These are phyloP conservation scores for Fusarium chuoi DNA, from an alignment of 2,329 filamentous ascomycete species.

Conservation along the genomic window DNA sequence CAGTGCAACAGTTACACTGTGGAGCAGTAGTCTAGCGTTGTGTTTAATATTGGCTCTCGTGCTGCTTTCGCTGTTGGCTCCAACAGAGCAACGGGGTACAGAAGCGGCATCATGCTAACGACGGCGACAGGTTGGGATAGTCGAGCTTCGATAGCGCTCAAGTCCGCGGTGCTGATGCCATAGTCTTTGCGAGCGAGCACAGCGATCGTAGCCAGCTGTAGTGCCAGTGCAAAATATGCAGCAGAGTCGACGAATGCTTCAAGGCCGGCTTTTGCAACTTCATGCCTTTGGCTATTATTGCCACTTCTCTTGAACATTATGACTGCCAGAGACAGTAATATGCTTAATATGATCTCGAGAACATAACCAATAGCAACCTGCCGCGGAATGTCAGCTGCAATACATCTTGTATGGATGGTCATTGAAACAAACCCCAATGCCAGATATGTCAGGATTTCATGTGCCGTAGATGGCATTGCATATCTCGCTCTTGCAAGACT, in stretches of 20 bases:
- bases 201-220: constrained; percentile 36
- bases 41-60: neutral
- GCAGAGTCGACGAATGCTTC: constrained; percentile 32
- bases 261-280: constrained; percentile 2
- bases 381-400: neutral
- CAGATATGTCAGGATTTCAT: constrained; percentile 39
- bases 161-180: constrained; percentile 30
- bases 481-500: constrained; percentile 16
- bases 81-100: constrained; percentile 33
- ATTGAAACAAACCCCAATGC: constrained; percentile 31
- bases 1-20: constrained; percentile 16
- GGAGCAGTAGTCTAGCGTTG: constrained; percentile 15
- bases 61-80: neutral
- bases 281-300: neutral
- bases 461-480: constrained; percentile 32
- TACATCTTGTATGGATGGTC: neutral
- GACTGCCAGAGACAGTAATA: neutral
- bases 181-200: constrained; percentile 40
- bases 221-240: constrained; percentile 36
- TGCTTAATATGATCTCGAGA: constrained; percentile 8
- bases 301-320: neutral
- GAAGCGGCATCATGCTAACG: constrained; percentile 37
- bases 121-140: constrained; percentile 35
- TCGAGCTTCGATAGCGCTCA: constrained; percentile 39
- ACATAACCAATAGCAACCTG: constrained; percentile 27